These are phyloP conservation scores for Ceratobasidium theobromae DNA, from an alignment of 1,284 basidiomycete genomes.

Conservation along the genomic window DNA sequence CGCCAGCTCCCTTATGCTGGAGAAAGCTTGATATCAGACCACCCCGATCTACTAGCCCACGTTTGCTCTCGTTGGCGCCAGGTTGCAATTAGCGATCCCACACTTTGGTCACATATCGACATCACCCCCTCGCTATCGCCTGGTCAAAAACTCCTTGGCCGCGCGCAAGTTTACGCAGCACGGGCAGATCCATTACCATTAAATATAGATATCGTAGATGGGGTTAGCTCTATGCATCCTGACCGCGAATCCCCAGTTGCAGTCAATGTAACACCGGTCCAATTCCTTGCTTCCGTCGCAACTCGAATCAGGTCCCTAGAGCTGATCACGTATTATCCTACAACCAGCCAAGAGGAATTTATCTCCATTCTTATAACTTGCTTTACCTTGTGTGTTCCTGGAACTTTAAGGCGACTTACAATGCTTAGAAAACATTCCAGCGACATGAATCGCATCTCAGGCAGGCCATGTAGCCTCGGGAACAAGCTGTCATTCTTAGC, in stretches of 20 bases:
- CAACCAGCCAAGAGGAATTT: no score
- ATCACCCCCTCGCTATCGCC: neutral
- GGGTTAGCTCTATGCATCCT: neutral
- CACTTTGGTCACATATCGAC: slow-evolving; percentile 4
- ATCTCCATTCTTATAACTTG: no score
- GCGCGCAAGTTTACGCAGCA: neutral
- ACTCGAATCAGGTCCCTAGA: no score
- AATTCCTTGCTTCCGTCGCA: no score
- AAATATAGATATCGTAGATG: no score
- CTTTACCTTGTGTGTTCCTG: no score
- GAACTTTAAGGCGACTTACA: no score
- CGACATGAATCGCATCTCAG: no score
- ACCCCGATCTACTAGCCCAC: neutral
- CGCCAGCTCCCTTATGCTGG: no score
- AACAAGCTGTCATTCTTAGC: neutral
- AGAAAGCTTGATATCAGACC: neutral
- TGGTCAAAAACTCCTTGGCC: neutral
- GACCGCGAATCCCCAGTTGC: neutral
- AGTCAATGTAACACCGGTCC: neutral
- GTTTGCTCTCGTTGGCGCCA: neutral
- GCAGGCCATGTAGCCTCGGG: no score
- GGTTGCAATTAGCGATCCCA: neutral
- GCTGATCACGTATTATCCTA: no score
- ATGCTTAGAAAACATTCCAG: no score
- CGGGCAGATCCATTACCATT: neutral